phyloP scores from a whole-genome alignment of 2,329 filamentous ascomycete genomes.

The Colletotrichum aenigma region DNA sequence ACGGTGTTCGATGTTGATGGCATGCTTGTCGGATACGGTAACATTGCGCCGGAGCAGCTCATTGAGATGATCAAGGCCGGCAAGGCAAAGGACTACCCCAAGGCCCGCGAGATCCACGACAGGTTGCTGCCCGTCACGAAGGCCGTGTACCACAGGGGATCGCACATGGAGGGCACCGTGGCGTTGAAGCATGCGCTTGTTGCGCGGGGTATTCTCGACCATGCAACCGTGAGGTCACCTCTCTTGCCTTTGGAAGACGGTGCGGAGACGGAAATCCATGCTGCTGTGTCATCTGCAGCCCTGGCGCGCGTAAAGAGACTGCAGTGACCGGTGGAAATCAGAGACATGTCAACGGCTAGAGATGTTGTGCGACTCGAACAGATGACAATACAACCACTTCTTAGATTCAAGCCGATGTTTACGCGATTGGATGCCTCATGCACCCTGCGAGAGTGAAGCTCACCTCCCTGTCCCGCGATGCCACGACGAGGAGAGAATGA shows the following conservation, averaged over 20 bases:
- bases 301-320: slow-evolving; percentile 14
- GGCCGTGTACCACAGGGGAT: slow-evolving; percentile 58
- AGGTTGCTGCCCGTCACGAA: slow-evolving; percentile 54
- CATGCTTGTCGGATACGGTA: slow-evolving; percentile 59
- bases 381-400: neutral
- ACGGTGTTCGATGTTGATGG: slow-evolving; percentile 57
- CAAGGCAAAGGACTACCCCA: slow-evolving; percentile 51
- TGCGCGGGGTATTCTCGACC: slow-evolving; percentile 51
- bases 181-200: slow-evolving; percentile 56
- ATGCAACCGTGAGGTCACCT: slow-evolving; percentile 55
- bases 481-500: neutral
- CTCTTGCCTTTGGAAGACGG: slow-evolving; percentile 46
- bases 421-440: neutral
- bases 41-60: slow-evolving; percentile 54
- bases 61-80: slow-evolving; percentile 55
- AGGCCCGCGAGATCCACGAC: slow-evolving; percentile 53
- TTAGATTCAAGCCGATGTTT: neutral
- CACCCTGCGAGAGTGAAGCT: neutral
- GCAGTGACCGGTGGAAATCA: neutral
- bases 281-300: slow-evolving; percentile 36
- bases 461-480: neutral
- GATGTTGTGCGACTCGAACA: neutral
- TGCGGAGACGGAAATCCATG: slow-evolving; percentile 46
- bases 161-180: slow-evolving; percentile 60
- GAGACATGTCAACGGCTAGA: neutral